Percentiles rank a stretch among this genome's conserved stretches.
Evolutionary conservation across 106 monocot species (phyloP).

Genomic region (Dendrobium chrysotoxum): DNA sequence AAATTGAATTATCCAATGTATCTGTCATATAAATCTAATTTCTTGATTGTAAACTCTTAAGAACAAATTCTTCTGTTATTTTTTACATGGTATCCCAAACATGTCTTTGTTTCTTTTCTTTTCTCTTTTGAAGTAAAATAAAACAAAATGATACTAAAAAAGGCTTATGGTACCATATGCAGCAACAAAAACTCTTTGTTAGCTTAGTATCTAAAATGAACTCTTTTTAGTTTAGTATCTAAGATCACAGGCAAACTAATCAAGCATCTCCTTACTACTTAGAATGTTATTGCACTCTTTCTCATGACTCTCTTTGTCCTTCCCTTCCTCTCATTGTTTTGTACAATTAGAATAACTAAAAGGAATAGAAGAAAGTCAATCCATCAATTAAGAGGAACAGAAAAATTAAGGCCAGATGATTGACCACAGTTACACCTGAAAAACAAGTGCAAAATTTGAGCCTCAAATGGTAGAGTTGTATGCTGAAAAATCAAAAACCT

Average conservation of each 20-base stretch:
- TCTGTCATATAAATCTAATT: no score
- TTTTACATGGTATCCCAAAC: background rate
- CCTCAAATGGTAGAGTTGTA: background rate
- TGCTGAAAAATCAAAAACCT: background rate
- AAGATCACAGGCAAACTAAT: background rate
- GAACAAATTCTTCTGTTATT: no score
- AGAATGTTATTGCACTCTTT: background rate
- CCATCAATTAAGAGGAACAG: background rate
- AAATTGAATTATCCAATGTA: no score
- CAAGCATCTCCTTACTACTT: background rate
- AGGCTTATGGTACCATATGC: no score
- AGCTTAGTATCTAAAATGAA: no score
- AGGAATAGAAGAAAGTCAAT: background rate
- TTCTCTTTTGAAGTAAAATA: no score
- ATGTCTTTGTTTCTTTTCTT: background rate
- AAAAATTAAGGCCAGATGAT: background rate
- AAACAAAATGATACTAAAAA: no score
- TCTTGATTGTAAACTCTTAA: background rate
- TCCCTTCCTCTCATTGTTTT: background rate
- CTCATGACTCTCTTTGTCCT: background rate
- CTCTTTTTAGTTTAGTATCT: no score
- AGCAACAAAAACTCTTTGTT: no score
- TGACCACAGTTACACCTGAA: background rate
- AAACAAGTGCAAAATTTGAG: background rate
- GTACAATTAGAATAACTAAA: background rate